Conservation (phyloP, 2,329 filamentous ascomycete genomes). For the Incumbomyces lentus region DNA sequence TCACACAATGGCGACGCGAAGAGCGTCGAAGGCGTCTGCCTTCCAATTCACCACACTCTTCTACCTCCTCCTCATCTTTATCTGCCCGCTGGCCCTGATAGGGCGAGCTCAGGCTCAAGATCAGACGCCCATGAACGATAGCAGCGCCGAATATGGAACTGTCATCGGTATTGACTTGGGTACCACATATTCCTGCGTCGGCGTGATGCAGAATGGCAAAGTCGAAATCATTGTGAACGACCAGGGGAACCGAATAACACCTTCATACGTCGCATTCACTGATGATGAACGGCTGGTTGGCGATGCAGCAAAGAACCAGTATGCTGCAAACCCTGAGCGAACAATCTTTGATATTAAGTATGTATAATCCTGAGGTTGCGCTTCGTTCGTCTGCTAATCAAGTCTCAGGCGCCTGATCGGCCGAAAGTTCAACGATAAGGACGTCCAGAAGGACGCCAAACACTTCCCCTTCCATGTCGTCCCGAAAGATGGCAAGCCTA, state of each 20-base stretch:
- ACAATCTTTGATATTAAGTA: slow-evolving; percentile 79
- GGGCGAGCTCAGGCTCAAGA: slow-evolving; percentile 63
- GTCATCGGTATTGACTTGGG: slow-evolving; percentile 94
- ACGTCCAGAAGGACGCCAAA: slow-evolving; percentile 89
- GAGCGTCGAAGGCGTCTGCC: slow-evolving; percentile 14
- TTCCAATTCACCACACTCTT: slow-evolving; percentile 80
- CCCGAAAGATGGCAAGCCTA: slow-evolving; percentile 81
- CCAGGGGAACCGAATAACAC: slow-evolving; percentile 92
- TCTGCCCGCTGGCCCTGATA: slow-evolving; percentile 73
- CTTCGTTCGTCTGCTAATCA: background rate
- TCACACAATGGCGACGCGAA: slow-evolving; percentile 17
- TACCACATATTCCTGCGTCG: slow-evolving; percentile 78
- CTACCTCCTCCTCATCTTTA: slow-evolving; percentile 84
- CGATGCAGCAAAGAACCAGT: slow-evolving; percentile 96
- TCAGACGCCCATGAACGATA: slow-evolving; percentile 52
- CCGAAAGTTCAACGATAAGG: slow-evolving; percentile 71
- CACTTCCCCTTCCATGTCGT: slow-evolving; percentile 96
- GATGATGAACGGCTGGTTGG: slow-evolving; percentile 94
- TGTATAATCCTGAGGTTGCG: slow-evolving; percentile 32
- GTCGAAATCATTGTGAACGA: slow-evolving; percentile 94
- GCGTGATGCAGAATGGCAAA: slow-evolving; percentile 92
- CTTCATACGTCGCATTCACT: slow-evolving; percentile 91
- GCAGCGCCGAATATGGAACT: slow-evolving; percentile 58
- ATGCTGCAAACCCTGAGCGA: slow-evolving; percentile 63
- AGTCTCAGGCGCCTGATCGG: slow-evolving; percentile 64